Conservation (phyloP, 1,284 basidiomycete species). For the Stereum hirsutum region DNA sequence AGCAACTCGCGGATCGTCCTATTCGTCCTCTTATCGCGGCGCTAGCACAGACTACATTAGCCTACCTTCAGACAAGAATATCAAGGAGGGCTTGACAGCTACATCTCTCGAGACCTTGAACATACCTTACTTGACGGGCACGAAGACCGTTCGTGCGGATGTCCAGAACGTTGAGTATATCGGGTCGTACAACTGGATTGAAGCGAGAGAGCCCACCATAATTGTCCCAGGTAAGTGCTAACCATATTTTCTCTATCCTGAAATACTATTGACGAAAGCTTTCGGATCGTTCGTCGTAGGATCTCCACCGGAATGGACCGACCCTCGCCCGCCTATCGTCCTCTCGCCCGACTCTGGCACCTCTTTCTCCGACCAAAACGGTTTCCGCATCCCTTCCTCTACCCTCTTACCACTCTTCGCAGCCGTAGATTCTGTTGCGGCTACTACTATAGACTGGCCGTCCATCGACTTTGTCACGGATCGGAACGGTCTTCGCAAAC, state of each 20-base stretch:
- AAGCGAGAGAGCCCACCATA: constrained; percentile 29
- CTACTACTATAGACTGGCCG: constrained; percentile 31
- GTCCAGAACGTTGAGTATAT: constrained; percentile 30
- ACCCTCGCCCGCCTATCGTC: constrained; percentile 31
- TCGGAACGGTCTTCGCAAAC: constrained; percentile 46
- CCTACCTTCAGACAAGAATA: constrained; percentile 15
- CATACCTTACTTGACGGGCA: constrained; percentile 4
- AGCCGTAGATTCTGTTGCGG: constrained; percentile 33
- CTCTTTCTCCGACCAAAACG: constrained; percentile 41
- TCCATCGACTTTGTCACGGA: constrained; percentile 47
- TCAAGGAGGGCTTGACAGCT: constrained; percentile 23
- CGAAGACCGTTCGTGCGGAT: constrained; percentile 11
- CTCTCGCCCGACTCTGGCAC: constrained; percentile 38
- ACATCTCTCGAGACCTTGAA: constrained; percentile 17
- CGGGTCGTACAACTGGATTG: constrained; percentile 42
- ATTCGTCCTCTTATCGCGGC: not conserved
- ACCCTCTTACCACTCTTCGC: constrained; percentile 38
- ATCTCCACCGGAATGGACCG: constrained; percentile 40
- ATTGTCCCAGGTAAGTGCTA: constrained; percentile 36
- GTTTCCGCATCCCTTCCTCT: constrained; percentile 28
- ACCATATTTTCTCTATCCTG: not conserved
- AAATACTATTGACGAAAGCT: too few relatives aligned
- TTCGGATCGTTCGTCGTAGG: constrained; percentile 28
- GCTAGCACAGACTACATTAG: not conserved
- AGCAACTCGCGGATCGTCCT: not conserved